Base-by-base conservation (phyloP, 208 protist species). In the Leishmania martiniquensis region DNA sequence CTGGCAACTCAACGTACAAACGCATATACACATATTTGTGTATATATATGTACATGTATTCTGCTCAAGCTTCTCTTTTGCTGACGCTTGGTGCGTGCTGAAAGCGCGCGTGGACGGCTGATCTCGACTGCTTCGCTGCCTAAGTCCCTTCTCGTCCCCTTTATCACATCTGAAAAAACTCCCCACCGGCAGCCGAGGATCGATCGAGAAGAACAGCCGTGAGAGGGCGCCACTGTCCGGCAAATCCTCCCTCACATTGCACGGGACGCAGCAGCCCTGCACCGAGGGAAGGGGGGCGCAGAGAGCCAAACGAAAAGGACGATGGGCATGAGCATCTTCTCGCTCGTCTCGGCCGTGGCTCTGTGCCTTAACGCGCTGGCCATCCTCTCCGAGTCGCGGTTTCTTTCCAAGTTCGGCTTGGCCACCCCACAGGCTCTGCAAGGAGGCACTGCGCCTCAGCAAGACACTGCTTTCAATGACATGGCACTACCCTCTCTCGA, bases 371-470 rank as follows among this genome's bases (percentile, higher is more conserved):
- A 97, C 67, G 90, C 89, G 10, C 85, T 97, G 10, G 91, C 92
- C 60, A 96, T 97, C 59, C 81, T 97, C 9, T 97, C 94, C 1
- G 91, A 97, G 79, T 89, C 84, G n/a, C 87, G 94, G 0, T 89
- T 97, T 20, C 87, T 97, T 20, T 74, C 85, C 15, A 93, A 91
- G 57, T 91, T 94, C 42, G 94, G 94, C 5, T 81, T 97, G 4
- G 87, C 86, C 0, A 87, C 88, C 10, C 59, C 83, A 15, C 62
- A 70, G 7, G 80, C 76, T 44, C 76, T 77, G 32, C 67, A 84
- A 9, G 72, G 65, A 12, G 55, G 57, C 15, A 51, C 57, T 52
- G 69, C 71, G 29, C 47, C 63, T 25, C 66, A 59, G 59, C 66
- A 81, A 55, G 81, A 81, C 6, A 62, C 72, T 17, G 67, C 47